These are phyloP conservation scores for Butyriboletus loyo DNA, from an alignment of 768 basidiomycete species.

Conservation along the genomic window DNA sequence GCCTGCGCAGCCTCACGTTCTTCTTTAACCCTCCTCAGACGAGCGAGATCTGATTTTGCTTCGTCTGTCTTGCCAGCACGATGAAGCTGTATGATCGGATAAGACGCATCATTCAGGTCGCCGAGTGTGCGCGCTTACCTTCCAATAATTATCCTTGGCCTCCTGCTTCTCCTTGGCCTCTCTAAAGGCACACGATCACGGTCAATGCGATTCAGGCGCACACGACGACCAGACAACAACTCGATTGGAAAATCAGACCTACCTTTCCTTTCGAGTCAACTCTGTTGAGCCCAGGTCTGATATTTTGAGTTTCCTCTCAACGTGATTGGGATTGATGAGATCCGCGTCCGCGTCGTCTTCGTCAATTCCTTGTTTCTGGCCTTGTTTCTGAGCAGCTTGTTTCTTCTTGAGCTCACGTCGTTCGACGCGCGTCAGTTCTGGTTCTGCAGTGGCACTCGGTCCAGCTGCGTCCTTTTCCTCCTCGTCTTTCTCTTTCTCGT, in stretches of 20 bases:
- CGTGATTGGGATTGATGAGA: conserved; percentile 76
- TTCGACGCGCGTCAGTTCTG: conserved; percentile 68
- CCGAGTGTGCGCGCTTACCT: conserved; percentile 44
- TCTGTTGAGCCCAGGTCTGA: conserved; percentile 68
- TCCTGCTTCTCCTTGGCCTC: conserved; percentile 93
- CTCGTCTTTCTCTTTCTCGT: conserved; percentile 40
- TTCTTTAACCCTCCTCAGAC: conserved; percentile 80
- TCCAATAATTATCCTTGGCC: conserved; percentile 84
- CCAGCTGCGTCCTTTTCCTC: conserved; percentile 36
- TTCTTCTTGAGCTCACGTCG: conserved; percentile 83
- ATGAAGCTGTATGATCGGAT: conserved; percentile 49
- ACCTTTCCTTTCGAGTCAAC: conserved; percentile 67
- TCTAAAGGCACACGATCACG: conserved; percentile 36
- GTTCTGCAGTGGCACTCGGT: conserved; percentile 32
- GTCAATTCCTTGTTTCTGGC: conserved; percentile 34
- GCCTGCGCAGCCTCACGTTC: conserved; percentile 88
- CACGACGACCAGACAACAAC: background rate
- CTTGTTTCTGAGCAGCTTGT: conserved; percentile 49
- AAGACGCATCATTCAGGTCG: background rate
- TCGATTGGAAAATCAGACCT: conserved; percentile 7
- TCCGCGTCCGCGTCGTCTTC: conserved; percentile 65
- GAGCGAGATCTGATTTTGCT: conserved; percentile 83
- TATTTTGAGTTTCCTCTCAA: conserved; percentile 71
- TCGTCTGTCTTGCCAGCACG: conserved; percentile 83
- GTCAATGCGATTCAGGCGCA: background rate